Evolutionary conservation across 371 early-diverging fungal genomes (phyloP), one percentile per base, ranked within the genome.

Genomic region (Mortierella sp.): DNA sequence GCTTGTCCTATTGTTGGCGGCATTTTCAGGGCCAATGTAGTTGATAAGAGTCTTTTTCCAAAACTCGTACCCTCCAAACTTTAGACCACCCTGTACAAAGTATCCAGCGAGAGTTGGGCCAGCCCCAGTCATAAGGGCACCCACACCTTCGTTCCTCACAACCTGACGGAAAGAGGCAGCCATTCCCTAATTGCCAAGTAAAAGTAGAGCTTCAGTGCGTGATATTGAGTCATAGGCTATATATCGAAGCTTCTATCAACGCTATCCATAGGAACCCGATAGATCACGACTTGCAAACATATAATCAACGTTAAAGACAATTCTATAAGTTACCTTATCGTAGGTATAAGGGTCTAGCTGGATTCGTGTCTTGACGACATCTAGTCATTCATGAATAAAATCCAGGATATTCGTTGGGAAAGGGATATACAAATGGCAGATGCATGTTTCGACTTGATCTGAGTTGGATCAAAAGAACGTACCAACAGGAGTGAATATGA

Each of bases 51-150:
- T 88, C 90, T 94, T 94, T 87, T 94, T 94, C 89, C 91, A 95
- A 87, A 94, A 89, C 85, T 97, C 97, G 84, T 95, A 95, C 84
- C 92, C 92, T 77, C 97, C 97, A 75, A 94, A 97, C 91, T 97
- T 97, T 69, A 77, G 72, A 50, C 69, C 77, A 81, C 97, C 97
- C 83, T 96, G 97, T 72, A 93, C 86, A 87, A 92, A 95, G 92
- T 97, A 96, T 83, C 96, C 96, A 65, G 91, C 85, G 58, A 88
- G 77, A 68, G 96, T 96, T 52, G 97, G 96, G 72, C 91, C 92
- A 83, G 92, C 91, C 72, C 97, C 97, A 71, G 94, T 96, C 82
- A 90, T 85, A 65, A 97, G 87, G 65, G 94, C 97, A 84, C 91
- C 92, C 77, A 92, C 91, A 86, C 97, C 97, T 85, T 96, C 95